phyloP scores from a whole-genome alignment of 805 yeast species.

The Metschnikowia santaceciliae region DNA sequence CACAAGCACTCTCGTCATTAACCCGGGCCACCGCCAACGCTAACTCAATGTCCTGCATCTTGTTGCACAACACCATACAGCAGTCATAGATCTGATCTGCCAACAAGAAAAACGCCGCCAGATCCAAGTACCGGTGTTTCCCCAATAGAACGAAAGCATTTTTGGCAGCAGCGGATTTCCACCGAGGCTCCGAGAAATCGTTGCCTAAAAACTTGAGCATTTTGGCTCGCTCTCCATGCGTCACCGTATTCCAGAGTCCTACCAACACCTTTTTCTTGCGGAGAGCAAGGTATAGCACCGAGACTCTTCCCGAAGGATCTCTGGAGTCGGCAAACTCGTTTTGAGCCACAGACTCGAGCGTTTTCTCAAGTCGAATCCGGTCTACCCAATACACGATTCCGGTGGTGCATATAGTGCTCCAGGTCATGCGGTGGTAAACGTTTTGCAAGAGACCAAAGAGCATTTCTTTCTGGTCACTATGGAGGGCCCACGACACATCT shows the following conservation, averaged over 20 bases:
- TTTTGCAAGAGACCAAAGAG: slow-evolving; percentile 48
- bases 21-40: slow-evolving; percentile 81
- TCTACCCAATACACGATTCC: slow-evolving; percentile 71
- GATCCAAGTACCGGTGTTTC: slow-evolving; percentile 81
- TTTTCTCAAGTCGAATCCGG: slow-evolving; percentile 26
- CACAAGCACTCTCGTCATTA: slow-evolving; percentile 36
- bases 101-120: slow-evolving; percentile 82
- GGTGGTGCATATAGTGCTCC: slow-evolving; percentile 56
- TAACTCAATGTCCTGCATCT: slow-evolving; percentile 63
- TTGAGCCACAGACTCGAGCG: slow-evolving; percentile 68
- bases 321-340: slow-evolving; percentile 59
- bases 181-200: slow-evolving; percentile 69
- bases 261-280: slow-evolving; percentile 69
- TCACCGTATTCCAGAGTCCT: slow-evolving; percentile 79
- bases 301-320: slow-evolving; percentile 67
- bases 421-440: slow-evolving; percentile 46
- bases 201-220: slow-evolving; percentile 73
- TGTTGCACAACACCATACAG: slow-evolving; percentile 64
- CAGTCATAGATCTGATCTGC: slow-evolving; percentile 76
- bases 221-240: slow-evolving; percentile 78
- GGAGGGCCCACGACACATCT: slow-evolving; percentile 84
- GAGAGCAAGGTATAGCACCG: slow-evolving; percentile 75
- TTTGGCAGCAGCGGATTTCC: slow-evolving; percentile 87
- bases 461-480: slow-evolving; percentile 72
- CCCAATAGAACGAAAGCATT: slow-evolving; percentile 89